phyloP scores from a whole-genome alignment of 768 basidiomycete species.

The Pisolithus albus region DNA sequence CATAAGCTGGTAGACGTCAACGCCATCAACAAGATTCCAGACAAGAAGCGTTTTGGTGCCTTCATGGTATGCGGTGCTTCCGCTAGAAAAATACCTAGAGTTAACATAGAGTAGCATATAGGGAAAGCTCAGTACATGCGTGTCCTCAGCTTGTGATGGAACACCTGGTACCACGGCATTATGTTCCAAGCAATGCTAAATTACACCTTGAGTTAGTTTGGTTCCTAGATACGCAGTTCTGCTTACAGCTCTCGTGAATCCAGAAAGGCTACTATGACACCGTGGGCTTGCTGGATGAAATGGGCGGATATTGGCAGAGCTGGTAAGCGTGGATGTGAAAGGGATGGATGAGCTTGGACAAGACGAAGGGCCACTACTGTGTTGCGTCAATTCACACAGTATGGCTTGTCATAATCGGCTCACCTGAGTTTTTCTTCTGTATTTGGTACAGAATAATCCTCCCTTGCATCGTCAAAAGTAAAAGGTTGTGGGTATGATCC shows the following conservation, averaged over 20 bases:
- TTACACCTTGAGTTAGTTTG: neutral
- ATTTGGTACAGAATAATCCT: neutral
- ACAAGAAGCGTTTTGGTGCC: neutral
- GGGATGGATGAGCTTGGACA: too few relatives aligned
- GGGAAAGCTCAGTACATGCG: neutral
- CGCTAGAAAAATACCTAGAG: neutral
- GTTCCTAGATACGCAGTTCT: too few relatives aligned
- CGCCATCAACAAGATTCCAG: constrained; percentile 1
- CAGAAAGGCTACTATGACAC: neutral
- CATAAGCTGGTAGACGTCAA: neutral
- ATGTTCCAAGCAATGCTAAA: constrained; percentile 3
- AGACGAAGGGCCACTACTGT: neutral
- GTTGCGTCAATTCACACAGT: too few relatives aligned
- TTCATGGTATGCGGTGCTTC: neutral
- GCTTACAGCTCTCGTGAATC: constrained; percentile 1
- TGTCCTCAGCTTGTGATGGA: neutral
- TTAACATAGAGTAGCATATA: neutral
- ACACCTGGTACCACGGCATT: neutral
- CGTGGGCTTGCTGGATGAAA: too few relatives aligned
- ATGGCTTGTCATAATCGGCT: neutral
- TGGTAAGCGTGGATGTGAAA: too few relatives aligned
- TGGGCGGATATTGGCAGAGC: too few relatives aligned
- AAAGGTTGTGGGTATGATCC: neutral
- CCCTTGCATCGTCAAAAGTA: neutral
- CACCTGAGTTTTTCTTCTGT: neutral